Evolutionary conservation across 768 basidiomycete genomes (phyloP).

Genomic region (Boletus tomentosulus): DNA sequence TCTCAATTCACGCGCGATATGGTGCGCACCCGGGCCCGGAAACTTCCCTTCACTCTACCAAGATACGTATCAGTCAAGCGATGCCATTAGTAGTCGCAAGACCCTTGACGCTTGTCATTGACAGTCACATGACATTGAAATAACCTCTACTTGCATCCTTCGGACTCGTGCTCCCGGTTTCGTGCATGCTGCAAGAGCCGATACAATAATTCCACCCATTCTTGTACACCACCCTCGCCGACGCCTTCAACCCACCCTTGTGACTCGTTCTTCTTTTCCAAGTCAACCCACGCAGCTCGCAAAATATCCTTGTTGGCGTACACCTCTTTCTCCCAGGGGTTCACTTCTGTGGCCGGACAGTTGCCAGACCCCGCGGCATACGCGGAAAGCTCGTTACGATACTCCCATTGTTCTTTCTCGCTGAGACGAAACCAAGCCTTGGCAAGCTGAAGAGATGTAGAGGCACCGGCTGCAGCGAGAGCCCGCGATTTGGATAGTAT

Average conservation of each 20-base stretch:
- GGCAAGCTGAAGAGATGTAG: conserved; percentile 40
- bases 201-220: conserved; percentile 57
- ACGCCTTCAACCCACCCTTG: conserved; percentile 59
- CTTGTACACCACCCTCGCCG: conserved; percentile 50
- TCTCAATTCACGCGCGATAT: no score
- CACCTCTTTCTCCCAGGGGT: conserved; percentile 56
- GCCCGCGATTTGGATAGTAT: conserved; percentile 46
- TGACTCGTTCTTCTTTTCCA: conserved; percentile 55
- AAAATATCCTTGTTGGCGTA: conserved; percentile 47
- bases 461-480: conserved; percentile 33
- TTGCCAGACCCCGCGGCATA: conserved; percentile 39
- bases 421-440: conserved; percentile 55
- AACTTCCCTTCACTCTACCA: no score
- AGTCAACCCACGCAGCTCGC: conserved; percentile 51
- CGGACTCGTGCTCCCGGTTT: background rate
- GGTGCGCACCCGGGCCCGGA: no score
- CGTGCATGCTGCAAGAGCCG: conserved; percentile 25
- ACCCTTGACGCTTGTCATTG: no score
- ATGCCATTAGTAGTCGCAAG: no score
- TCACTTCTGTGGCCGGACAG: conserved; percentile 34
- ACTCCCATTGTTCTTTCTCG: conserved; percentile 57
- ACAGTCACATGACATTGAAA: no score
- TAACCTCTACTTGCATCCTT: no score
- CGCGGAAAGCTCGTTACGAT: conserved; percentile 55
- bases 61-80: no score